A percentile compares a stretch with the other conserved stretches of the same genome.
These are phyloP conservation scores for Linanthus parryae DNA, from an alignment of 148 eudicot species.

Conservation along the genomic window DNA sequence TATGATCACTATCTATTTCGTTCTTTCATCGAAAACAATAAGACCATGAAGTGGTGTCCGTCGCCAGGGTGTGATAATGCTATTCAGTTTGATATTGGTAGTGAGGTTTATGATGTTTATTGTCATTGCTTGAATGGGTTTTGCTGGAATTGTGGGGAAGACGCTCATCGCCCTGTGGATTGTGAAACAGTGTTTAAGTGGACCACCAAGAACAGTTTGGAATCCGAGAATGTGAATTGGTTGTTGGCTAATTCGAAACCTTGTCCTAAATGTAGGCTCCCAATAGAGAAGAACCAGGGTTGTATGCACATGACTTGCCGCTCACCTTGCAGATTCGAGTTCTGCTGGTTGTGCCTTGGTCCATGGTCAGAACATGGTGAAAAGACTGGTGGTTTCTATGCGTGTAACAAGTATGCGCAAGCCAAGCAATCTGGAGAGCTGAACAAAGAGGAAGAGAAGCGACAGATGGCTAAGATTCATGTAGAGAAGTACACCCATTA, in stretches of 20 bases:
- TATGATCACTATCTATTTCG: background rate
- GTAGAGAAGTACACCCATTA: slow-evolving; percentile 38
- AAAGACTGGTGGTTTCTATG: too few species aligned
- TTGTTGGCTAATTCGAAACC: slow-evolving; percentile 65
- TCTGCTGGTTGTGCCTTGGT: slow-evolving; percentile 68
- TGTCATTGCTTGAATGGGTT: background rate
- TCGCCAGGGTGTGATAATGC: background rate
- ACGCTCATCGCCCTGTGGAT: background rate
- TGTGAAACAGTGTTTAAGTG: background rate
- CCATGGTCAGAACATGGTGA: too few species aligned
- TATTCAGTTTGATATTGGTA: too few species aligned
- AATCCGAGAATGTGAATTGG: slow-evolving; percentile 71
- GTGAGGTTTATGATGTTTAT: background rate
- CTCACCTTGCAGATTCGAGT: slow-evolving; percentile 57
- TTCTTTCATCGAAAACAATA: background rate
- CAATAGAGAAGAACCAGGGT: slow-evolving; percentile 70
- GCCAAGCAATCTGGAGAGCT: slow-evolving; percentile 21
- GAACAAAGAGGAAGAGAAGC: slow-evolving; percentile 41
- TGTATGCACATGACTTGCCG: slow-evolving; percentile 74
- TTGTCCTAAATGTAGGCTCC: slow-evolving; percentile 71
- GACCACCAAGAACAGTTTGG: slow-evolving; percentile 40
- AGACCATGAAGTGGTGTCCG: slow-evolving; percentile 7
- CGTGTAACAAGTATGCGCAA: slow-evolving; percentile 35
- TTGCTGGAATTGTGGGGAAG: slow-evolving; percentile 9
- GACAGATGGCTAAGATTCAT: slow-evolving; percentile 35